phyloP scores from a whole-genome alignment of 2,329 filamentous ascomycete genomes.

The Septoria linicola region DNA sequence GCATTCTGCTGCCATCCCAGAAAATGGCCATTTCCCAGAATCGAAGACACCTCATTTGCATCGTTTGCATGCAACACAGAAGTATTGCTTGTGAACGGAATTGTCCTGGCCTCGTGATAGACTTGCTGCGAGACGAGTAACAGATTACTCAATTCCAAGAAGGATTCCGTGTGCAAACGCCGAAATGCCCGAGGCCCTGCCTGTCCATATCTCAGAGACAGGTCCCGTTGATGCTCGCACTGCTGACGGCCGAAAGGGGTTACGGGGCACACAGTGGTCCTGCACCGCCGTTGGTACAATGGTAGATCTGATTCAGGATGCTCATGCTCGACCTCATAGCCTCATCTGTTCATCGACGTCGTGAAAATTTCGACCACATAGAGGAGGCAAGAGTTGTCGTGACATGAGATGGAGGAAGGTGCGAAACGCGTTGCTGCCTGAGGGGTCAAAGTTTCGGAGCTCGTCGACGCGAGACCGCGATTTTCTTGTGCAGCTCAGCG shows the following conservation, averaged over 20 bases:
- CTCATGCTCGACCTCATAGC: neutral
- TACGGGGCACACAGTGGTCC: neutral
- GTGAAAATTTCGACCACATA: too few relatives aligned
- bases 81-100: constrained; percentile 3
- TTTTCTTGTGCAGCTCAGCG: constrained; percentile 10
- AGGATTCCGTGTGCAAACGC: constrained; percentile 1
- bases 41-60: neutral
- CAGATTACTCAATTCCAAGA: neutral
- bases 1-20: neutral
- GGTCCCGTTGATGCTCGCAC: neutral
- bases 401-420: too few relatives aligned
- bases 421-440: too few relatives aligned
- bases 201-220: neutral
- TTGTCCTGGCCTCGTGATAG: neutral
- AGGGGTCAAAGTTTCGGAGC: neutral
- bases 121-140: neutral
- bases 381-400: too few relatives aligned
- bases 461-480: constrained; percentile 11
- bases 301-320: neutral
- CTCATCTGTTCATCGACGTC: too few relatives aligned
- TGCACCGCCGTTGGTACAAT: constrained; percentile 1
- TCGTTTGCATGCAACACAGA: neutral
- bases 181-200: neutral
- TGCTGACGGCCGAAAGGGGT: neutral
- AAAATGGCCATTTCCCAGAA: neutral